phyloP scores from a whole-genome alignment of 2,329 filamentous ascomycete species.

The Alternaria arbusti region DNA sequence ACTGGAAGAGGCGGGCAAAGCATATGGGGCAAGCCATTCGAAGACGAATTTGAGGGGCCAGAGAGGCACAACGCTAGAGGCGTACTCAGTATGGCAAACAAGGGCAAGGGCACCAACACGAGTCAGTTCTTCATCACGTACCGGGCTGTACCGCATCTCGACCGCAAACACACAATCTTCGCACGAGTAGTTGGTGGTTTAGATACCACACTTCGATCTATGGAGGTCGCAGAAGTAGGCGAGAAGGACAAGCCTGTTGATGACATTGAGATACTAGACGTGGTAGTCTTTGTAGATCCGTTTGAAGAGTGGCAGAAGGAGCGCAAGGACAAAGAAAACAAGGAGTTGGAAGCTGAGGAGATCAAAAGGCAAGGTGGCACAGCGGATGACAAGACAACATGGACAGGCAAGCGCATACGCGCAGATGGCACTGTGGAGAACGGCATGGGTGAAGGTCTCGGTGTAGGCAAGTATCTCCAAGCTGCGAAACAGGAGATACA shows the following conservation, averaged over 20 bases:
- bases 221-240: conserved; percentile 80
- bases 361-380: conserved; percentile 70
- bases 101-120: conserved; percentile 96
- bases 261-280: conserved; percentile 80
- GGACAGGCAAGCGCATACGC: conserved; percentile 92
- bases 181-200: conserved; percentile 80
- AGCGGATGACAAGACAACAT: conserved; percentile 89
- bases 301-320: conserved; percentile 91
- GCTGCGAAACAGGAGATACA: conserved; percentile 54
- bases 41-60: conserved; percentile 91
- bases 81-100: conserved; percentile 93
- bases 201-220: conserved; percentile 71
- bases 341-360: conserved; percentile 68
- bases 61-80: conserved; percentile 82
- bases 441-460: conserved; percentile 59
- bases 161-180: conserved; percentile 97
- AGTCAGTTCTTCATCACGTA: conserved; percentile 96
- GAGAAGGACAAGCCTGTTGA: conserved; percentile 75
- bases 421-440: conserved; percentile 66
- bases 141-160: conserved; percentile 80
- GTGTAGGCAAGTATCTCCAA: conserved; percentile 84
- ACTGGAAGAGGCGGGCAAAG: conserved; percentile 89
- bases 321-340: conserved; percentile 59
- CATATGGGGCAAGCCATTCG: conserved; percentile 93
- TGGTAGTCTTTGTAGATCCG: conserved; percentile 89